Conservation (phyloP, 2,329 filamentous ascomycete genomes). For the Talaromyces islandicus region DNA sequence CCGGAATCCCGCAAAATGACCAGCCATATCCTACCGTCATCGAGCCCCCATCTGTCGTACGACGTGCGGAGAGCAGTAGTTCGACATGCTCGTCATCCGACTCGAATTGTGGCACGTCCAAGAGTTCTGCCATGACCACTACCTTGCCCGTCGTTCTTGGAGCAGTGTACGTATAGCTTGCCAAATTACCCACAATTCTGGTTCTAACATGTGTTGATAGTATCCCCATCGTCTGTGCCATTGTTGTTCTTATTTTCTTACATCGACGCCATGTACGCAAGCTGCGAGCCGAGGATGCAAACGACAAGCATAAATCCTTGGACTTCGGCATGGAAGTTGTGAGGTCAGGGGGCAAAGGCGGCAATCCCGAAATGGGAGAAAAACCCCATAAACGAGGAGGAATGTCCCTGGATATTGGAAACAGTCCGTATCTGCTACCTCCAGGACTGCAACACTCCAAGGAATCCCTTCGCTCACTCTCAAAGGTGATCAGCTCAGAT, state of each 20-base stretch:
- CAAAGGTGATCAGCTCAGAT: conserved; percentile 64
- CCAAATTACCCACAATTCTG: neutral
- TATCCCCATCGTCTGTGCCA: conserved; percentile 65
- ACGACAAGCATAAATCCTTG: conserved; percentile 82
- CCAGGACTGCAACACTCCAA: conserved; percentile 70
- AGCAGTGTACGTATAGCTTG: conserved; percentile 55
- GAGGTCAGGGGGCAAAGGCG: conserved; percentile 30
- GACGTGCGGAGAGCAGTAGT: conserved; percentile 15
- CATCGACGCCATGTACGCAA: conserved; percentile 72
- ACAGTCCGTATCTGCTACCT: conserved; percentile 82
- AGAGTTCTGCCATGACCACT: conserved; percentile 46
- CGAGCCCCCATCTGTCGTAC: conserved; percentile 20
- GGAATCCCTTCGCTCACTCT: conserved; percentile 81
- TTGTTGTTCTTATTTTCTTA: conserved; percentile 65
- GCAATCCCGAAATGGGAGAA: conserved; percentile 51
- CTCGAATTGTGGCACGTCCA: conserved; percentile 53
- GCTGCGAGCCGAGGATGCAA: conserved; percentile 68
- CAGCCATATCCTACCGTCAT: conserved; percentile 18
- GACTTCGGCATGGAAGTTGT: conserved; percentile 77
- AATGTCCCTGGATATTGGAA: conserved; percentile 60
- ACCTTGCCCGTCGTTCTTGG: conserved; percentile 64
- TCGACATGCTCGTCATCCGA: conserved; percentile 16
- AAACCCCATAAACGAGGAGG: conserved; percentile 48
- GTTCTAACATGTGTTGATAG: conserved; percentile 45
- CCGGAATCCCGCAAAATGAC: conserved; percentile 18